Evolutionary conservation across 1,284 basidiomycete genomes (phyloP), one percentile per base, ranked within the genome.

Genomic region (Schizophyllum amplum): DNA sequence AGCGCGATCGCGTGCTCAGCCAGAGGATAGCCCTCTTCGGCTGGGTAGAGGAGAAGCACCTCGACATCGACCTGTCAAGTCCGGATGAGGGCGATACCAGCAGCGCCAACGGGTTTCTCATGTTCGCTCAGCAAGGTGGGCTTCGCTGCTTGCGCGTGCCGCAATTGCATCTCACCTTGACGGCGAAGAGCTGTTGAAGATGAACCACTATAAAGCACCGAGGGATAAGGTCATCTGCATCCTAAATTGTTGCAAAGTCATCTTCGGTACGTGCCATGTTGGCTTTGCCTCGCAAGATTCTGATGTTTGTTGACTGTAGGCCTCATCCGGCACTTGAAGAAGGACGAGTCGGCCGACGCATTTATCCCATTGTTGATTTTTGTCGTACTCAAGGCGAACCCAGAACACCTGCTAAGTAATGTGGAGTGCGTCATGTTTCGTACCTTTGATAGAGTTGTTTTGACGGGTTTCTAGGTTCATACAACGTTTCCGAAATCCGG

Each of bases 181-280:
- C 4, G 25, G 13, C 26, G 52, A 65, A 92, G 94, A 98, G 71
- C 76, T 99, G 51, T 72, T 94, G 66, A 99, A 98, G 79, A 90
- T 99, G 64, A 98, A 98, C 68, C 94, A 98, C 69, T 99, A 98
- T 78, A 98, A 98, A 71, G 96, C 96, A 21, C 96, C 96, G 9
- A 80, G 96, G 51, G 96, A 99, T 73, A 99, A 99, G 75, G 78
- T 98, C 60, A 99, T 99, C 60, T 99, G 97, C 73, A 90, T 99
- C 52, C 76, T 99, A 52, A 99, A 99, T 68, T 92, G 87, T 73
- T 99, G 95, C 84, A 99, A 99, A 77, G 94, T 99, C 72, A 98
- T 99, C 67, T 99, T 98, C 69, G 96, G 96, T 93, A 64, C 62
- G 86, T 68, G 56, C 57, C 57, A 50, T 56, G 59, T 60, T 47